A percentile compares a stretch with the other conserved stretches of the same genome.
Evolutionary conservation across 495 filamentous ascomycete species (phyloP).

Genomic region (Neurospora africana): DNA sequence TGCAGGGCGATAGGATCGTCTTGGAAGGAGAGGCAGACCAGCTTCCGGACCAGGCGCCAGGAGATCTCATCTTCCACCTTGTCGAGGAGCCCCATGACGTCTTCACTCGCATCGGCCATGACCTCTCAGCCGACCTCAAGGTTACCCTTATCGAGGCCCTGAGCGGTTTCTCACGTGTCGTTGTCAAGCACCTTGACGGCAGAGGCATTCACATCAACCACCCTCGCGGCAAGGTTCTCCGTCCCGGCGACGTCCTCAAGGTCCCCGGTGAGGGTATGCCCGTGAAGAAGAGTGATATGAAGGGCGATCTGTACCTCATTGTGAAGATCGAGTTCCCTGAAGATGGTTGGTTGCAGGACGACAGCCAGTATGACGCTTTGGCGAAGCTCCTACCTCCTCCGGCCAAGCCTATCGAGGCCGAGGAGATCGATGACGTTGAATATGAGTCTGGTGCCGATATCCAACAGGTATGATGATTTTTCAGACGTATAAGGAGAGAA

Average conservation of each 20-base stretch:
- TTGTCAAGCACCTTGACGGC: conserved; percentile 87
- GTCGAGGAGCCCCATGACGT: conserved; percentile 69
- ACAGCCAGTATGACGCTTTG: conserved; percentile 54
- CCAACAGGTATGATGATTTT: conserved; percentile 53
- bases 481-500: background rate
- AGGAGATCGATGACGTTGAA: conserved; percentile 76
- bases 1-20: conserved; percentile 80
- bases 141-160: conserved; percentile 78
- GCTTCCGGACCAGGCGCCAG: conserved; percentile 78
- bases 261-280: conserved; percentile 90
- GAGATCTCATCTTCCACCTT: conserved; percentile 83
- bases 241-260: conserved; percentile 74
- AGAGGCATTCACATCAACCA: conserved; percentile 76
- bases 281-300: conserved; percentile 66
- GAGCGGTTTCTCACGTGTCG: conserved; percentile 80
- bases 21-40: conserved; percentile 94
- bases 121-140: conserved; percentile 68
- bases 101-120: conserved; percentile 72
- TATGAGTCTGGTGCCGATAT: conserved; percentile 72
- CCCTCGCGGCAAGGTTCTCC: conserved; percentile 62
- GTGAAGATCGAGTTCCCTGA: conserved; percentile 86
- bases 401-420: conserved; percentile 46
- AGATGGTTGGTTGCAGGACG: conserved; percentile 66
- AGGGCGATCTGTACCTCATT: conserved; percentile 78
- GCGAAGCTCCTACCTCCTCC: conserved; percentile 61